phyloP scores from a whole-genome alignment of 139 green algal genomes.

The Coccomyxa sp. region DNA sequence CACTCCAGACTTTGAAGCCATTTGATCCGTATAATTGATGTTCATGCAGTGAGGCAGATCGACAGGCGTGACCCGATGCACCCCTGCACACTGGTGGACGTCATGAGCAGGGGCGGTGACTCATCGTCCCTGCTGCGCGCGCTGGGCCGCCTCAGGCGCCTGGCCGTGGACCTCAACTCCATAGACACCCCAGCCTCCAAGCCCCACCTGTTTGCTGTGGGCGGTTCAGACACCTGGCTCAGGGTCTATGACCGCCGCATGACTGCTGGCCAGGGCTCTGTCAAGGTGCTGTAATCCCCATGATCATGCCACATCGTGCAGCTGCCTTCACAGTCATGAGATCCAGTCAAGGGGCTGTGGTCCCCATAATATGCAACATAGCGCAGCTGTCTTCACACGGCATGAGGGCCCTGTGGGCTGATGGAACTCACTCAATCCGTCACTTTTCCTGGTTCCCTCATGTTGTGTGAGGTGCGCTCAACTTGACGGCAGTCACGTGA shows the following conservation, averaged over 20 bases:
- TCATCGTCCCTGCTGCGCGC: no score
- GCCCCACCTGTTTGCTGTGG: slow-evolving; percentile 3
- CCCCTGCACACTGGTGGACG: not conserved
- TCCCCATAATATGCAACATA: no score
- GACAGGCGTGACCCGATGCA: not conserved
- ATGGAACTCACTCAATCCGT: no score
- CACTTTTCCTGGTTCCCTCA: no score
- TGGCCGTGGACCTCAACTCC: not conserved
- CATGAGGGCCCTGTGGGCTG: no score
- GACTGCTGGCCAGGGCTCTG: not conserved
- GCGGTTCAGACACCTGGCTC: not conserved
- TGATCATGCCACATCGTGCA: no score
- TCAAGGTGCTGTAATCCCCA: no score
- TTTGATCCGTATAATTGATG: not conserved
- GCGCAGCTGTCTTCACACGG: no score
- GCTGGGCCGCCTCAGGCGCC: not conserved
- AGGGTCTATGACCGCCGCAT: slow-evolving; percentile 1
- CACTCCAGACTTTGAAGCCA: not conserved
- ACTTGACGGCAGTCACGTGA: no score
- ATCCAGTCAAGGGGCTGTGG: no score
- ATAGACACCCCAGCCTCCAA: not conserved
- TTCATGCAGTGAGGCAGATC: slow-evolving; percentile 1
- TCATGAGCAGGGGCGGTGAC: not conserved
- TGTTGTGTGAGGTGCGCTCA: no score
- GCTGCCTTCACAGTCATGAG: no score